Percentiles rank a stretch among this genome's conserved stretches.
These are phyloP conservation scores for Cymbopogon flexuosus DNA, from an alignment of 202 grass and related monocot genomes.

Conservation along the genomic window DNA sequence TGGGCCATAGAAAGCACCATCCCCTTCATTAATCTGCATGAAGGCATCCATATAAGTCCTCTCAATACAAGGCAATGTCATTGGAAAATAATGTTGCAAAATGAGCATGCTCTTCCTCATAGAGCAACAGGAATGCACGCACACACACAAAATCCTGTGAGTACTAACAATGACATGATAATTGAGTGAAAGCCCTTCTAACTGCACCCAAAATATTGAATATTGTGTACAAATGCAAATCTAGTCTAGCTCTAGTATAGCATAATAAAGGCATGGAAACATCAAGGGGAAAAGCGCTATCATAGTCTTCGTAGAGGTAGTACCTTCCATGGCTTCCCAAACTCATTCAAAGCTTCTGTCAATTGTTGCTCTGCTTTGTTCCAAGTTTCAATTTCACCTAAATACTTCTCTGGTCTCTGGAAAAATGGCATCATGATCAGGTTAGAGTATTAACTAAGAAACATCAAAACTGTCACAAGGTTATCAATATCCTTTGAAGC, in stretches of 20 bases:
- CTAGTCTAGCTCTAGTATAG: background rate
- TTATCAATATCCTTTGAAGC: background rate
- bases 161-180: background rate
- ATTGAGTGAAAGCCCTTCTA: background rate
- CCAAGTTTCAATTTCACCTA: slow-evolving; percentile 95
- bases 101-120: background rate
- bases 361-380: slow-evolving; percentile 90
- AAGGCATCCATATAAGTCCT: slow-evolving; percentile 19
- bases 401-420: slow-evolving; percentile 91
- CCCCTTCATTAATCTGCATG: slow-evolving; percentile 90
- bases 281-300: background rate
- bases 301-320: slow-evolving; percentile 21
- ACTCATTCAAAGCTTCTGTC: slow-evolving; percentile 89
- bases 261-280: slow-evolving; percentile 4
- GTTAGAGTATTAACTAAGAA: background rate
- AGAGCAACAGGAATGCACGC: too few species aligned
- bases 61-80: background rate
- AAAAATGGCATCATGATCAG: slow-evolving; percentile 21
- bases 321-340: slow-evolving; percentile 93
- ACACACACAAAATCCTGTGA: too few species aligned
- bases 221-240: slow-evolving; percentile 14
- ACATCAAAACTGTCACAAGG: slow-evolving; percentile 1
- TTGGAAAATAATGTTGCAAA: background rate
- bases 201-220: background rate
- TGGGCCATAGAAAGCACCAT: slow-evolving; percentile 97